Base-by-base conservation (phyloP, 1,284 basidiomycete genomes). In the Apiotrichum siamense region DNA sequence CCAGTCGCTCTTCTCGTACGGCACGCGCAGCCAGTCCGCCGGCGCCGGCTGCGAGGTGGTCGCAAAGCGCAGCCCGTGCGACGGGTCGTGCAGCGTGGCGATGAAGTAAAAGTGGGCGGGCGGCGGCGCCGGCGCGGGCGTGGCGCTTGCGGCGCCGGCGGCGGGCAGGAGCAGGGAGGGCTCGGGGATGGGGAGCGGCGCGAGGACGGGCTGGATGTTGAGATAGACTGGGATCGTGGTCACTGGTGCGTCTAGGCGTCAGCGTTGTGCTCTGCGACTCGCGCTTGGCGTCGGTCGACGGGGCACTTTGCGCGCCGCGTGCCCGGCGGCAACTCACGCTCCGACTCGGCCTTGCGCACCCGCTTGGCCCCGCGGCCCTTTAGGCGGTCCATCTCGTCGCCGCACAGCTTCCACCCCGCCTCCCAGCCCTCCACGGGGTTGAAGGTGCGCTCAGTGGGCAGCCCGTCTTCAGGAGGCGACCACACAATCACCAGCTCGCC, bases 221-320 rank as follows among this genome's bases (percentile, higher is more conserved):
- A 98, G 80, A 73, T 91, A 97, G 44, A 98, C 83, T 47, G 92
- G 85, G 37, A 92, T 89, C 54, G 87, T 88, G 4, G 88, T 88
- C 13, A 91, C 88, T 3, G 89, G 91, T 13, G 77, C 47, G 23
- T 67, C 67, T 25, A 59, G 37, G 9, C 2, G 44, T 45, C 38
- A 42, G 27, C 10, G 17, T 47, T 9, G 25, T 3, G 9, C 15
- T 9, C 9, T 31, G 29, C 7, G 15, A 31, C 9, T 18, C 37
- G 40, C 37, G 1, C 6, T 36, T 35, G 24, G 7, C 17, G 5
- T 32, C 44, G 17, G 18, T 23, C 23, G 18, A 26, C 7, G 15
- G 7, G 39, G 25, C 25, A 52, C 24, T 35, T 35, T n/a, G 9
- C 33, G 7, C 33, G 15, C 33, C 7, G 15, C n/a, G 13, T 35